Base-by-base conservation (phyloP, 2,329 filamentous ascomycete genomes). In the Arthrobotrys conoides region DNA sequence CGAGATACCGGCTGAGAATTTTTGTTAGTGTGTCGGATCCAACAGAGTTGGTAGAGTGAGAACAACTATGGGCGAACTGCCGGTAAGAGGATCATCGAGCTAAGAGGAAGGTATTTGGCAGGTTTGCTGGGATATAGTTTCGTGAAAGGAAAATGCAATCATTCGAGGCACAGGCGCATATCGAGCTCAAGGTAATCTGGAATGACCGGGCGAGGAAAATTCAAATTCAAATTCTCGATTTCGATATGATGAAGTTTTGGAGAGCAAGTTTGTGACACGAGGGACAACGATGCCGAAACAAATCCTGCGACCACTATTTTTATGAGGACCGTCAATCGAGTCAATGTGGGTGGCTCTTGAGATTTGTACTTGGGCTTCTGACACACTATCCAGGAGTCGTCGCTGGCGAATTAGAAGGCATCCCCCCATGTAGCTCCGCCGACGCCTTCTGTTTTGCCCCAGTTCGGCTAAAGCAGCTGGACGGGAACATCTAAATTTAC, bases 401-500 rank as follows among this genome's bases (percentile, higher is more conserved):
- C 55, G 38, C 67, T 69, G 64, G 75, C 68, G 68, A 72, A 72
- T 71, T 70, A 44, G 69, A 78, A 65, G 68, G 63, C 68, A 33
- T 2, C 36, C 61, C 66, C 38, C 75, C 72, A 71, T 67, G 68
- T 53, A 72, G 68, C 75, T 78, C 68, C 68, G 71, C 68, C n/a
- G 46, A 68, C 68, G 55, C 75, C 68, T 68, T 78, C 59, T 78
- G 51, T 72, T 78, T 78, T 78, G 75, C 75, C 72, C 68, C 75
- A 71, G 75, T 78, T 78, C 75, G 75, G 75, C 75, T 78, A 78
- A 78, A 78, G 59, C 75, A 78, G 36, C 68, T 78, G 55, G 66
- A 78, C 73, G 68, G 75, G 68, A 78, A 64, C 75, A 78, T 71
- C 75, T 78, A 78, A 61, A 78, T 78, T 78, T 78, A 78, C 68